Evolutionary conservation across 306 rosid species (phyloP).

Genomic region (Ochetophila trinervis): DNA sequence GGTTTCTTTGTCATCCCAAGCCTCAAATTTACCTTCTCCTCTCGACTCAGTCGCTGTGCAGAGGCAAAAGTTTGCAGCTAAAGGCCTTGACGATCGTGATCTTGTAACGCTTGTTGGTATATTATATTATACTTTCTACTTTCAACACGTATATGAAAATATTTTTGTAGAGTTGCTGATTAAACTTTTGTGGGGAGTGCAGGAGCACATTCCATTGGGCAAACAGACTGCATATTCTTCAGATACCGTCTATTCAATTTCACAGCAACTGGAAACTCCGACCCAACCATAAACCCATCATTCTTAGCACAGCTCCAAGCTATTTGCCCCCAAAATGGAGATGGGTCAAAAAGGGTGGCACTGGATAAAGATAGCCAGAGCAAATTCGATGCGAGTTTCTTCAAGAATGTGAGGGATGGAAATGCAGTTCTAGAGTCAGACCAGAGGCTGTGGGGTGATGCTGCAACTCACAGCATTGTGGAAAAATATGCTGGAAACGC

Average conservation of each 20-base stretch:
- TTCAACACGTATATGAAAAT: not conserved
- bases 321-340: constrained; percentile 51
- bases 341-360: constrained; percentile 48
- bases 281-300: constrained; percentile 54
- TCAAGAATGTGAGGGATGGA: constrained; percentile 62
- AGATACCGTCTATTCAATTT: constrained; percentile 61
- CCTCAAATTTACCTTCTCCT: constrained; percentile 72
- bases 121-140: not conserved
- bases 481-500: constrained; percentile 57
- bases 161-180: too few relatives aligned
- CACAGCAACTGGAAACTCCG: constrained; percentile 56
- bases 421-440: constrained; percentile 70
- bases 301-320: constrained; percentile 44
- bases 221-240: constrained; percentile 55
- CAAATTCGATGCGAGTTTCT: constrained; percentile 54
- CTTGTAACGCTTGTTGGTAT: constrained; percentile 73
- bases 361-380: constrained; percentile 52
- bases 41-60: constrained; percentile 57
- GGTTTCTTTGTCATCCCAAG: constrained; percentile 44
- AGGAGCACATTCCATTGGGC: constrained; percentile 79
- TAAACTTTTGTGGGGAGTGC: not conserved
- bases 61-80: constrained; percentile 56
- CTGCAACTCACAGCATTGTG: constrained; percentile 35
- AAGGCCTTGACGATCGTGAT: constrained; percentile 68
- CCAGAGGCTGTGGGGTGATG: constrained; percentile 64